phyloP scores from a whole-genome alignment of 306 rosid genomes.

The Spatholobus suberectus region DNA sequence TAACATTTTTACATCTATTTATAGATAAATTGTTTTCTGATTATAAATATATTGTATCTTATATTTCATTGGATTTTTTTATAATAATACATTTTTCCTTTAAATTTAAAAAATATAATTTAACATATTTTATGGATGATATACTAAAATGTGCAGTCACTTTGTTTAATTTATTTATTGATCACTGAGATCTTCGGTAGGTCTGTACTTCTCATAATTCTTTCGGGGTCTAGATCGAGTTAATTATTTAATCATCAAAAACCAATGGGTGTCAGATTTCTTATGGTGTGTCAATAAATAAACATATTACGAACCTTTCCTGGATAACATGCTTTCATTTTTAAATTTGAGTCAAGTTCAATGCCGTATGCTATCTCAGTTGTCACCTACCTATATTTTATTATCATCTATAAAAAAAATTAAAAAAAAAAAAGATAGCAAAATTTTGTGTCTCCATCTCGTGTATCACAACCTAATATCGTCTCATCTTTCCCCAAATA shows the following conservation, averaged over 20 bases:
- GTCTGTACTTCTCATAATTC: background rate
- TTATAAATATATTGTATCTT: too few species aligned
- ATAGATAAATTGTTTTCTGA: too few species aligned
- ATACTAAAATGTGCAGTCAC: background rate
- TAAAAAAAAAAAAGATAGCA: background rate
- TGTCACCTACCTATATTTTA: constrained; percentile 23
- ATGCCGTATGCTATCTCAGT: constrained; percentile 20
- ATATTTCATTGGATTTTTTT: too few species aligned
- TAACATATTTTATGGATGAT: background rate
- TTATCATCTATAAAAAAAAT: background rate
- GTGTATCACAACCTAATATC: background rate
- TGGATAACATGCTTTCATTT: background rate
- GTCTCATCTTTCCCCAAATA: background rate
- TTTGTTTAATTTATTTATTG: constrained; percentile 3
- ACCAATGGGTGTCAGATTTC: background rate
- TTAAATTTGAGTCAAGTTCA: constrained; percentile 24
- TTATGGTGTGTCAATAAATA: constrained; percentile 13
- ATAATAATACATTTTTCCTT: too few species aligned
- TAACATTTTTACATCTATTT: too few species aligned
- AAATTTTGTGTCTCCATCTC: constrained; percentile 30
- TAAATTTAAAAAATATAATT: too few species aligned
- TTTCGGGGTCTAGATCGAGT: background rate
- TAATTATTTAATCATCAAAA: background rate
- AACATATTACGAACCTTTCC: background rate
- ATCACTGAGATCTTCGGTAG: constrained; percentile 36